phyloP scores from a whole-genome alignment of 2,329 filamentous ascomycete species.

The Cytospora schulzeri region DNA sequence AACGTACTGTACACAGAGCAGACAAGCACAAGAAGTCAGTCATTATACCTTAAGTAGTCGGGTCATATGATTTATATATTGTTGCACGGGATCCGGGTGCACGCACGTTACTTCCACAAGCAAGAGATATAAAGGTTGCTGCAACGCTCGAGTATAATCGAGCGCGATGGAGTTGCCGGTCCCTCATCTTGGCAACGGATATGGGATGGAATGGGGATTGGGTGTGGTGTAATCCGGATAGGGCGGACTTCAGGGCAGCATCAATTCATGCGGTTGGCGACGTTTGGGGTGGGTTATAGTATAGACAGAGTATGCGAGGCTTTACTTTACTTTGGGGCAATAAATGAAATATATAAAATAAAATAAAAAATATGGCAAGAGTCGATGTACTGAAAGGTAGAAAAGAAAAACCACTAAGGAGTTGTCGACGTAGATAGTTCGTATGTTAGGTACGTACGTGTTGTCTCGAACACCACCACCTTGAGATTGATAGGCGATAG shows the following conservation, averaged over 20 bases:
- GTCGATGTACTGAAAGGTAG: background rate
- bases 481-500: conserved; percentile 8
- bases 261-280: background rate
- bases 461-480: background rate
- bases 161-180: conserved; percentile 58
- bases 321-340: background rate
- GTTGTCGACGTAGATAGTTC: background rate
- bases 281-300: background rate
- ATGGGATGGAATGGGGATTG: background rate
- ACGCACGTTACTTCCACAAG: conserved; percentile 89
- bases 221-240: conserved; percentile 1
- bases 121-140: conserved; percentile 80
- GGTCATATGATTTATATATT: background rate
- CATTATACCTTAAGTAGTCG: background rate
- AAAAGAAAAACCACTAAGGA: background rate
- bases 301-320: background rate
- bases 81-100: conserved; percentile 1
- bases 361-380: background rate
- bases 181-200: conserved; percentile 43
- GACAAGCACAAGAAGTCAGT: conserved; percentile 25
- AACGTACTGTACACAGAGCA: conserved; percentile 70
- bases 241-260: conserved; percentile 10
- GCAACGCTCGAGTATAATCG: conserved; percentile 83
- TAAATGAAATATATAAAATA: background rate
- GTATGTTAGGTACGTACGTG: background rate